Percentiles rank a stretch among this genome's conserved stretches.
Evolutionary conservation across 768 basidiomycete species (phyloP).

Genomic region (Tulasnella sp.): DNA sequence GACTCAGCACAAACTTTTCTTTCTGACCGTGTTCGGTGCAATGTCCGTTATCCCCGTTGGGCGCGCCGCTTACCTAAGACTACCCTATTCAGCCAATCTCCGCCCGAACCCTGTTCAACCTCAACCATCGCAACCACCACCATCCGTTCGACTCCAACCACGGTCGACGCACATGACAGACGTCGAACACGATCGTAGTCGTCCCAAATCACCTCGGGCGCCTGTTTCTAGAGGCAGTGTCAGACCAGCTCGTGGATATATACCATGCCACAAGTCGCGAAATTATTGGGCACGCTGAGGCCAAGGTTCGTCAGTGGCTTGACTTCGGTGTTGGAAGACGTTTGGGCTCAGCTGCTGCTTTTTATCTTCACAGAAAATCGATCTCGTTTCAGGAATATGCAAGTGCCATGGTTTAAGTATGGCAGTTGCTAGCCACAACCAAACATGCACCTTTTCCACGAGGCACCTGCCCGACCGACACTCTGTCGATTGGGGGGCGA

Average conservation of each 20-base stretch:
- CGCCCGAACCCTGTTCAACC: not conserved
- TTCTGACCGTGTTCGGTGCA: constrained; percentile 4
- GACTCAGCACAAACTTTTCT: constrained; percentile 8
- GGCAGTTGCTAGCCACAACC: not conserved
- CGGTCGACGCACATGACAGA: not conserved
- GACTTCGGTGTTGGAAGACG: not conserved
- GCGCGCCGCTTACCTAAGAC: not conserved
- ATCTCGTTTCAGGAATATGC: not conserved
- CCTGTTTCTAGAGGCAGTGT: not conserved
- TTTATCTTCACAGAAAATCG: not conserved
- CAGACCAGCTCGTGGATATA: not conserved
- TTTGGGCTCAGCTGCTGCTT: not conserved
- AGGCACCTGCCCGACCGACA: not conserved
- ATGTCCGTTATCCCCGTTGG: constrained; percentile 5
- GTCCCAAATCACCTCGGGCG: not conserved
- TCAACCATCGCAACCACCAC: not conserved
- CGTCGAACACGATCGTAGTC: not conserved
- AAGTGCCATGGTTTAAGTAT: not conserved
- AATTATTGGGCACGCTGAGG: not conserved
- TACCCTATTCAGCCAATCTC: not conserved
- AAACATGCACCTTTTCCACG: not conserved
- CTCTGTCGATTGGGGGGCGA: not conserved
- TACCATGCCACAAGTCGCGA: no score
- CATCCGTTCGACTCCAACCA: not conserved
- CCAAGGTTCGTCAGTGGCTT: not conserved